Conservation (phyloP, 2,329 filamentous ascomycete genomes). For the Cytospora schulzeri region DNA sequence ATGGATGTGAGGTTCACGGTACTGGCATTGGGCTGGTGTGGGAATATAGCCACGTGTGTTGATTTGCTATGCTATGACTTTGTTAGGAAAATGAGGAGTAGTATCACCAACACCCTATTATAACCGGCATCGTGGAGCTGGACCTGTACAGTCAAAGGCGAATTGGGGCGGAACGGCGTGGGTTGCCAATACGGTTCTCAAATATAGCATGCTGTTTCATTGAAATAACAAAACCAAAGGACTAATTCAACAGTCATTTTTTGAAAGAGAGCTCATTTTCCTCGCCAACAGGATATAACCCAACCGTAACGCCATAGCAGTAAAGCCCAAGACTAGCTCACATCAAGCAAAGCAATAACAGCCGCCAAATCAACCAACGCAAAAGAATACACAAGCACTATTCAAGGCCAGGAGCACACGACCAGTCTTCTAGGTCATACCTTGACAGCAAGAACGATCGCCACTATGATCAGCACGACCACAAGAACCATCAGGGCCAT, state of each 20-base stretch:
- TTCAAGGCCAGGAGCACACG: neutral
- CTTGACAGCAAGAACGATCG: conserved; percentile 58
- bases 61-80: neutral
- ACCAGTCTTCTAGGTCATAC: conserved; percentile 34
- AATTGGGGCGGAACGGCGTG: neutral
- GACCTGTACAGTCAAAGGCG: neutral
- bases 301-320: conserved; percentile 21
- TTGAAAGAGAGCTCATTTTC: conserved; percentile 12
- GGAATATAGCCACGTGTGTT: neutral
- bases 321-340: neutral
- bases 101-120: neutral
- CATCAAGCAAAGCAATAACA: conserved; percentile 2
- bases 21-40: neutral
- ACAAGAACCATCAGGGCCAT: conserved; percentile 80
- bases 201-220: neutral
- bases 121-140: neutral
- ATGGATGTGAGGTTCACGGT: neutral
- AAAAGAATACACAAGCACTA: conserved; percentile 12
- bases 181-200: neutral
- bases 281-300: conserved; percentile 5
- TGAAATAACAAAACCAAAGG: neutral
- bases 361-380: neutral
- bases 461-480: conserved; percentile 58
- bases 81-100: neutral
- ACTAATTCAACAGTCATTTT: conserved; percentile 11